Evolutionary conservation across 2,329 filamentous ascomycete species (phyloP).

Genomic region (Sclerotinia glacialis): DNA sequence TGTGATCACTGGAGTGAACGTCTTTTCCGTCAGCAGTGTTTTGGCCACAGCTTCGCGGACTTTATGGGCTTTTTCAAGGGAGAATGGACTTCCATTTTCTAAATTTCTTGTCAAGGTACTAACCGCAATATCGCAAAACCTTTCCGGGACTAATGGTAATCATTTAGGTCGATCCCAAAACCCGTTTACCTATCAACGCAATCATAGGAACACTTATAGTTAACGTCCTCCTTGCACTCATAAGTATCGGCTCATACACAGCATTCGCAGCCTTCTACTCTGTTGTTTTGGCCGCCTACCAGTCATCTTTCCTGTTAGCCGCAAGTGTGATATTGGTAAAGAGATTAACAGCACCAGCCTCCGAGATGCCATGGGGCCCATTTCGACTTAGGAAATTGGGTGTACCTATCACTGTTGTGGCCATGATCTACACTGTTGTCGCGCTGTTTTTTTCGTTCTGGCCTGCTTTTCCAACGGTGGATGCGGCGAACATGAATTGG

Average conservation of each 20-base stretch:
- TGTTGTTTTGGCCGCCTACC: constrained; percentile 20
- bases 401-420: constrained; percentile 18
- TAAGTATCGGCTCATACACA: constrained; percentile 18
- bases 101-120: constrained; percentile 5
- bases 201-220: constrained; percentile 15
- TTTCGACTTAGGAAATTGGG: constrained; percentile 16
- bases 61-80: constrained; percentile 20
- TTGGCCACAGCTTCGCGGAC: constrained; percentile 21
- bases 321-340: constrained; percentile 21
- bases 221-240: constrained; percentile 17
- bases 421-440: constrained; percentile 15
- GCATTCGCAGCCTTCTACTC: constrained; percentile 18
- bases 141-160: neutral
- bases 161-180: constrained; percentile 15
- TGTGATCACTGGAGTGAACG: constrained; percentile 2
- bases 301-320: constrained; percentile 20
- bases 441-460: constrained; percentile 23
- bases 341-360: constrained; percentile 18
- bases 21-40: constrained; percentile 12
- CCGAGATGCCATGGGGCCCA: constrained; percentile 23
- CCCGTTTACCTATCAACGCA: constrained; percentile 16
- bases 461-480: constrained; percentile 11
- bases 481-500: constrained; percentile 20
- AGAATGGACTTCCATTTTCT: constrained; percentile 17
- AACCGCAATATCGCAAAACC: too few species aligned